phyloP scores from a whole-genome alignment of 345 rosid species.

The Syzygium grande region DNA sequence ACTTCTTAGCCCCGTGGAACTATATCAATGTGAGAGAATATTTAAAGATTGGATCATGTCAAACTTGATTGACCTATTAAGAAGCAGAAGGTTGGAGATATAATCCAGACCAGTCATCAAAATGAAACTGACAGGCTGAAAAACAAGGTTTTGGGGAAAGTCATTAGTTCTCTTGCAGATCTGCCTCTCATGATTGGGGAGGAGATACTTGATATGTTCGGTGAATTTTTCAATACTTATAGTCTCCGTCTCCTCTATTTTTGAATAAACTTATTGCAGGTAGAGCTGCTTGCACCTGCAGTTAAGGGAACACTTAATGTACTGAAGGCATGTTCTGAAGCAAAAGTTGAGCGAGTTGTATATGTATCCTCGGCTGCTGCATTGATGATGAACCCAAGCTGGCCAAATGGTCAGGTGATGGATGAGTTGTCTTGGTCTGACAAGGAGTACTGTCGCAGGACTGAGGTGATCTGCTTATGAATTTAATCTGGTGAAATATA shows the following conservation, averaged over 20 bases:
- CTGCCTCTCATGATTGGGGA: background rate
- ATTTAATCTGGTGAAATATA: background rate
- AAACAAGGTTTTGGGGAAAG: background rate
- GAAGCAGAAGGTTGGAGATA: background rate
- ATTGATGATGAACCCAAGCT: slow-evolving; percentile 7
- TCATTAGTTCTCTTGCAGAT: background rate
- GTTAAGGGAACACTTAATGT: slow-evolving; percentile 26
- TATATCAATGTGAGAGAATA: background rate
- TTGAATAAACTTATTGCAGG: slow-evolving; percentile 1
- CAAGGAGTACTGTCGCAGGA: slow-evolving; percentile 17
- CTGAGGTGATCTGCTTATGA: slow-evolving; percentile 3
- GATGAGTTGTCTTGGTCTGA: slow-evolving; percentile 26
- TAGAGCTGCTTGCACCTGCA: slow-evolving; percentile 19
- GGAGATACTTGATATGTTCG: background rate
- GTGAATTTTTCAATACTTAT: background rate
- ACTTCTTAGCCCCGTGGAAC: background rate
- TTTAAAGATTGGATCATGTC: background rate
- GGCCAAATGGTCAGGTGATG: slow-evolving; percentile 15
- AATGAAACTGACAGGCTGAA: background rate
- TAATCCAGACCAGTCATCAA: background rate
- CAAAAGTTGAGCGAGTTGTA: slow-evolving; percentile 21
- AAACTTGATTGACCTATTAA: background rate
- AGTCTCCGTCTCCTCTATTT: background rate
- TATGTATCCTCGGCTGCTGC: slow-evolving; percentile 16
- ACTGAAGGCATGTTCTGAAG: slow-evolving; percentile 14